phyloP scores from a whole-genome alignment of 352 stramenopile species.

The Elongisporangium senticosum region DNA sequence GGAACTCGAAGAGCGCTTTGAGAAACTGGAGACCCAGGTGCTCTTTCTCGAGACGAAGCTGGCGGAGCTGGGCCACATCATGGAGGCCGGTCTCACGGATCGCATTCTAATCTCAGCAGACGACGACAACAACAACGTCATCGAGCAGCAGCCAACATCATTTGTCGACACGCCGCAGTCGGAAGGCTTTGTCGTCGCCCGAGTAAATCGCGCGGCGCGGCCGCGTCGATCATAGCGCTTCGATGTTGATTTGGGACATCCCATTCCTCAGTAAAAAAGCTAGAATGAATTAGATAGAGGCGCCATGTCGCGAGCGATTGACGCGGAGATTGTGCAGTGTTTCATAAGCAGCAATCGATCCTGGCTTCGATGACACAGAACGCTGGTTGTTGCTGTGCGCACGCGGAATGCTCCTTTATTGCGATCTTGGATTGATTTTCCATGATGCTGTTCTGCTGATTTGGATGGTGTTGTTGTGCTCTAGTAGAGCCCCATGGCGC shows the following conservation, averaged over 20 bases:
- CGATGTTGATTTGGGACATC: too few species aligned
- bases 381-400: background rate
- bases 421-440: background rate
- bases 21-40: slow-evolving; percentile 39
- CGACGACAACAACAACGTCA: slow-evolving; percentile 8
- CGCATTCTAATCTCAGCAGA: slow-evolving; percentile 6
- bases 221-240: background rate
- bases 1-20: slow-evolving; percentile 45
- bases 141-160: too few species aligned
- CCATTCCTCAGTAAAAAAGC: too few species aligned
- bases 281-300: background rate
- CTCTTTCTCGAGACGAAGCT: slow-evolving; percentile 41
- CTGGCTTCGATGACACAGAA: background rate
- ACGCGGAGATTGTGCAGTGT: background rate
- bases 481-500: slow-evolving; percentile 54
- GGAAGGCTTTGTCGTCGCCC: background rate
- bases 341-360: background rate
- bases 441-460: slow-evolving; percentile 10
- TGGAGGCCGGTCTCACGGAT: slow-evolving; percentile 23
- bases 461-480: slow-evolving; percentile 5
- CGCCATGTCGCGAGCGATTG: background rate
- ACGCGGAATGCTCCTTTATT: background rate
- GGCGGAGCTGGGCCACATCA: slow-evolving; percentile 20
- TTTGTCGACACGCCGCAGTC: background rate
- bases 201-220: background rate